phyloP scores from a whole-genome alignment of 139 green algal genomes.

The Haematococcus lacustris region DNA sequence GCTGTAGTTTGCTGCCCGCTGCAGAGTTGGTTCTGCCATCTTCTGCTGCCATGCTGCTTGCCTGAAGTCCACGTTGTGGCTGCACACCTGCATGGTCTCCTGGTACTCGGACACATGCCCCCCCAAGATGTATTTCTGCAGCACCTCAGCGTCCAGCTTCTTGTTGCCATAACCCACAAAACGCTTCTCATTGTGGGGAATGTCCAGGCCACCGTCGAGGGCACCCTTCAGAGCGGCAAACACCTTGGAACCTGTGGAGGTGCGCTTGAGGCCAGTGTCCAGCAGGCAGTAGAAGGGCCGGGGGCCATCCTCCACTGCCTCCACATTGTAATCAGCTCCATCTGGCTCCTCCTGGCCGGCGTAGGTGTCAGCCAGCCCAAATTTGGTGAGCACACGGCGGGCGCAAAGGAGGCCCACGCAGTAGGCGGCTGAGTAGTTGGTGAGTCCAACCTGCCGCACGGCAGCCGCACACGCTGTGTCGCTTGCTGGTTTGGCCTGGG shows the following conservation, averaged over 20 bases:
- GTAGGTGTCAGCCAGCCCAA: constrained; percentile 86
- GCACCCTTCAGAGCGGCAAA: constrained; percentile 66
- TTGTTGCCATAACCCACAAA: constrained; percentile 93
- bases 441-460: constrained; percentile 62
- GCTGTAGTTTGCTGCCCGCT: too few species aligned
- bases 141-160: constrained; percentile 83
- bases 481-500: background rate
- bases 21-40: too few species aligned
- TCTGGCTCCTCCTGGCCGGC: constrained; percentile 61
- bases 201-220: constrained; percentile 92
- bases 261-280: constrained; percentile 95
- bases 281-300: constrained; percentile 92
- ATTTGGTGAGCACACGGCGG: constrained; percentile 89
- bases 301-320: constrained; percentile 79
- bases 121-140: constrained; percentile 90
- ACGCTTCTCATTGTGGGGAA: constrained; percentile 98
- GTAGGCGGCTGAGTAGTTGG: constrained; percentile 97
- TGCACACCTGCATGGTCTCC: constrained; percentile 61
- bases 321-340: constrained; percentile 96
- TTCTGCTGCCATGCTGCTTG: background rate
- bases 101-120: constrained; percentile 98
- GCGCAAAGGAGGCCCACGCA: constrained; percentile 89
- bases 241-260: constrained; percentile 87
- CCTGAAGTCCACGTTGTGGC: background rate
- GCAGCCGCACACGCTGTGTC: background rate